Conservation (phyloP, 225 moss, liverwort and hornwort species). For the Marchantia paleacea region DNA sequence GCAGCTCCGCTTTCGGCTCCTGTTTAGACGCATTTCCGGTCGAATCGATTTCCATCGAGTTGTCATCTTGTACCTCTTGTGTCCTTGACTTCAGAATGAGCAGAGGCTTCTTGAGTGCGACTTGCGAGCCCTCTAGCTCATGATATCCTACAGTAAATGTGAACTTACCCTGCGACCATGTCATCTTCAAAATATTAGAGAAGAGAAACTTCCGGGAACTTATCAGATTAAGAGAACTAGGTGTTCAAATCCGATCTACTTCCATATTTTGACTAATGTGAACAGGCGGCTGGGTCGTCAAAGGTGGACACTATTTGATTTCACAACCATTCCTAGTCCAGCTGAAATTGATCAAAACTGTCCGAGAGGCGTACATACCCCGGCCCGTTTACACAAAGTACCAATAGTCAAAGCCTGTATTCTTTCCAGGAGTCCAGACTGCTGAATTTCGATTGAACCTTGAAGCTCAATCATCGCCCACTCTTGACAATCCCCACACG, state of each 20-base stretch:
- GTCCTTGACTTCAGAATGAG: conserved; percentile 60
- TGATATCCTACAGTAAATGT: conserved; percentile 79
- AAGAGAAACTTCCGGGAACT: neutral
- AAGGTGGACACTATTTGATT: neutral
- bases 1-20: conserved; percentile 50
- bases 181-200: neutral
- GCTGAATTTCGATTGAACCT: conserved; percentile 44
- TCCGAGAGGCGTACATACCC: conserved; percentile 18
- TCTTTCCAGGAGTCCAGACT: conserved; percentile 29
- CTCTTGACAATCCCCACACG: conserved; percentile 39
- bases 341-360: neutral
- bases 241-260: too few species aligned
- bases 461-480: conserved; percentile 51
- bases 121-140: conserved; percentile 79
- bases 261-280: neutral
- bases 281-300: neutral
- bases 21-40: conserved; percentile 9
- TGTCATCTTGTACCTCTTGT: conserved; percentile 10
- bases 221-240: neutral
- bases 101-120: conserved; percentile 76
- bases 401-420: conserved; percentile 40
- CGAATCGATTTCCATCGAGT: conserved; percentile 52
- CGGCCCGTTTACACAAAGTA: conserved; percentile 29
- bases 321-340: neutral
- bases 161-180: conserved; percentile 47